These are phyloP conservation scores for Mucor lusitanicus DNA, from an alignment of 371 early-diverging fungal genomes.

Conservation along the genomic window DNA sequence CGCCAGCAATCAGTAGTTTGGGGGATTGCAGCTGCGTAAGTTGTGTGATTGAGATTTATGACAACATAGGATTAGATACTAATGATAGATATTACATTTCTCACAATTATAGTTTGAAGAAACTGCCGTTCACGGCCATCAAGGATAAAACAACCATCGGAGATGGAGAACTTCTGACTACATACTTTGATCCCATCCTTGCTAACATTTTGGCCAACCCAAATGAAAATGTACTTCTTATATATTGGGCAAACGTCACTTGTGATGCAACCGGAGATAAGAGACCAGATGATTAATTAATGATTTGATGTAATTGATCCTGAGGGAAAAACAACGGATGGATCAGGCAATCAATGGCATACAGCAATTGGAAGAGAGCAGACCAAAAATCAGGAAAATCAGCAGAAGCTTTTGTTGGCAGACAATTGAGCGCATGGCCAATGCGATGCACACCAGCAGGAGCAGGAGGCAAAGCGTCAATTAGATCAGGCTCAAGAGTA, in stretches of 20 bases:
- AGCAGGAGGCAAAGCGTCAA: too few species aligned
- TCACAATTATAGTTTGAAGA: background rate
- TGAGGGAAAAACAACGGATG: too few species aligned
- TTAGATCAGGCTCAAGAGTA: too few species aligned
- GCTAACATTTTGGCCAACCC: conserved; percentile 19
- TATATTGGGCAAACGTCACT: conserved; percentile 24
- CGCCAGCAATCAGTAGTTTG: background rate
- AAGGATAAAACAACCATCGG: conserved; percentile 23
- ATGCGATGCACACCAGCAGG: too few species aligned
- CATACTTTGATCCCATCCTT: conserved; percentile 19
- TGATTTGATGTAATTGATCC: too few species aligned
- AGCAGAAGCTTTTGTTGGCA: too few species aligned
- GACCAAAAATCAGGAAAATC: too few species aligned
- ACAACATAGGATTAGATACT: background rate
- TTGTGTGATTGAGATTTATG: background rate
- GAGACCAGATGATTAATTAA: conserved; percentile 29
- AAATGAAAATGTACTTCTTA: conserved; percentile 18
- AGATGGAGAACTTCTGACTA: conserved; percentile 18
- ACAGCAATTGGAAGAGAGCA: too few species aligned
- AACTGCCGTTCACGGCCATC: conserved; percentile 19
- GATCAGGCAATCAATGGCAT: too few species aligned
- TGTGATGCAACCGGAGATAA: conserved; percentile 23
- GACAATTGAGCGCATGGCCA: too few species aligned
- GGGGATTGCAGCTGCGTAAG: background rate
- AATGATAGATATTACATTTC: background rate